A percentile compares a stretch with the other conserved stretches of the same genome.
These are phyloP conservation scores for Torulaspora quercuum DNA, from an alignment of 805 yeast genomes.

Conservation along the genomic window DNA sequence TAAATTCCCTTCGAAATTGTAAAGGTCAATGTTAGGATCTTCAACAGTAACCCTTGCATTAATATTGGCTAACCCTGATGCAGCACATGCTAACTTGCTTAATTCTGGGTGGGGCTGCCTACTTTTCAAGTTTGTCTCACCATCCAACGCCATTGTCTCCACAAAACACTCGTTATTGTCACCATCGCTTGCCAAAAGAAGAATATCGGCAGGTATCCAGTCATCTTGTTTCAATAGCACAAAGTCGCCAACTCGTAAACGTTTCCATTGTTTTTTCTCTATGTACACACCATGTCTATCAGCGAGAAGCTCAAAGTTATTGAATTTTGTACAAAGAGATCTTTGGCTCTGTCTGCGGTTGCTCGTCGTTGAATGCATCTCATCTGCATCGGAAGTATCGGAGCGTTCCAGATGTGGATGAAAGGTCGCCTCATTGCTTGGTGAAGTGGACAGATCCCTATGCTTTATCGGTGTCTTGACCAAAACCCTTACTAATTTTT, in stretches of 20 bases:
- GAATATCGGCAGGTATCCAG: constrained; percentile 90
- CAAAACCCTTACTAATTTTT: constrained; percentile 44
- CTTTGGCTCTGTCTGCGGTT: constrained; percentile 1
- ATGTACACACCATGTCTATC: constrained; percentile 25
- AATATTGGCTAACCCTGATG: constrained; percentile 47
- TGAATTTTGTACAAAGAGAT: constrained; percentile 20
- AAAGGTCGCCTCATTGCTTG: not conserved
- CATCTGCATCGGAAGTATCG: not conserved
- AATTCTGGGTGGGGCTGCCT: constrained; percentile 65
- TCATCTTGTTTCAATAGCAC: constrained; percentile 72
- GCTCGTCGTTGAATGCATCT: not conserved
- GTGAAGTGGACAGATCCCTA: not conserved
- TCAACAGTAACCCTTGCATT: constrained; percentile 63
- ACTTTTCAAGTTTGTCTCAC: constrained; percentile 89
- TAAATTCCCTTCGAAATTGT: constrained; percentile 83
- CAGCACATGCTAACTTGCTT: constrained; percentile 48
- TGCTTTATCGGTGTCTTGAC: constrained; percentile 17
- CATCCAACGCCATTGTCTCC: constrained; percentile 97
- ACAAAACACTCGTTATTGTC: constrained; percentile 63
- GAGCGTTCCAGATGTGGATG: not conserved
- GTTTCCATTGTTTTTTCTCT: constrained; percentile 56
- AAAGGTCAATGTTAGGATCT: constrained; percentile 88
- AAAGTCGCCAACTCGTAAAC: constrained; percentile 84
- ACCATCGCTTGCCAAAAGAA: constrained; percentile 64
- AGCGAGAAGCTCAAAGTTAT: constrained; percentile 21